These are phyloP conservation scores for Graphilbum sp. DNA, from an alignment of 2,329 filamentous ascomycete genomes.

Conservation along the genomic window DNA sequence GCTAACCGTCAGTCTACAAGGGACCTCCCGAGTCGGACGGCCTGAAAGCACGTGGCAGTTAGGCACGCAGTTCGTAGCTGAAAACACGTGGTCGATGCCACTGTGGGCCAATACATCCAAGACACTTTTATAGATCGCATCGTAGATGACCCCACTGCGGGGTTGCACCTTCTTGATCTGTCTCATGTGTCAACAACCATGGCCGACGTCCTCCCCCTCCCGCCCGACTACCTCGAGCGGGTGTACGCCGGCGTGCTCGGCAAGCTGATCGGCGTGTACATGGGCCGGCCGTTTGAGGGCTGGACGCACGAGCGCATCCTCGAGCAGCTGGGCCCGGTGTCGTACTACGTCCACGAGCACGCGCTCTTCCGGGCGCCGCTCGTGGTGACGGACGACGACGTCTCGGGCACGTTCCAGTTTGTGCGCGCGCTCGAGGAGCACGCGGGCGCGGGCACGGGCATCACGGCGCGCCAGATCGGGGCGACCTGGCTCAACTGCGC, in stretches of 20 bases:
- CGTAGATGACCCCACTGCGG: no score
- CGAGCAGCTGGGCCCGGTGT: conserved; percentile 15
- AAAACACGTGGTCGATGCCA: no score
- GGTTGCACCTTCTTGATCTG: no score
- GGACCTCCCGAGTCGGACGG: no score
- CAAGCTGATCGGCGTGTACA: conserved; percentile 21
- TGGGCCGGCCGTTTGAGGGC: conserved; percentile 20
- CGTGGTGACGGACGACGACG: conserved; percentile 18
- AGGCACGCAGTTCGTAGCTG: no score
- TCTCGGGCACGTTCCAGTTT: conserved; percentile 20
- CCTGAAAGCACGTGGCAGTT: no score
- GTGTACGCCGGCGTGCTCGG: conserved; percentile 22
- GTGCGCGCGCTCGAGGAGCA: conserved; percentile 19
- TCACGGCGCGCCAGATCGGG: conserved; percentile 12
- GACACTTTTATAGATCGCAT: no score
- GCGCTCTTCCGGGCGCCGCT: conserved; percentile 10
- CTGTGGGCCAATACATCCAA: no score
- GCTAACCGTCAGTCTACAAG: no score
- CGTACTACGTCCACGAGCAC: conserved; percentile 17
- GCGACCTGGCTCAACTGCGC: conserved; percentile 18
- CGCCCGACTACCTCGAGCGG: conserved; percentile 16
- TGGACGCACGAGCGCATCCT: conserved; percentile 20
- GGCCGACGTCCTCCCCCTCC: background rate
- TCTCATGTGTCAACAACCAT: no score
- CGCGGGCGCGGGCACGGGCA: background rate